These are phyloP conservation scores for Symbiodinium pilosum DNA, from an alignment of 73 alveolate genomes.

Conservation along the genomic window DNA sequence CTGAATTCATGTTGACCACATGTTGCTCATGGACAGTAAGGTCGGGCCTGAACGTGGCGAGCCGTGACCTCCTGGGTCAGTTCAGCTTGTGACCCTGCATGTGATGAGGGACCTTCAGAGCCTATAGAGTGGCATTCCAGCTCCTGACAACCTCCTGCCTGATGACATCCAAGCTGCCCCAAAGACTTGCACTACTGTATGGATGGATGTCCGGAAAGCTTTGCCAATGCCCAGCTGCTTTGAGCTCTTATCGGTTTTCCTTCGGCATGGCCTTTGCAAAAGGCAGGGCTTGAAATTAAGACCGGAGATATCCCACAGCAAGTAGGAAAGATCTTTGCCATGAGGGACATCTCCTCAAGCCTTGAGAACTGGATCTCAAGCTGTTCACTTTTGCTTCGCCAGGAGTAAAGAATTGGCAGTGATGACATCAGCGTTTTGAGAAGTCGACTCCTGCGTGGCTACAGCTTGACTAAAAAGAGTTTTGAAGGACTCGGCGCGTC, in stretches of 20 bases:
- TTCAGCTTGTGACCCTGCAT: background rate
- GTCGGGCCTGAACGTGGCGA: background rate
- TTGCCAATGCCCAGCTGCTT: background rate
- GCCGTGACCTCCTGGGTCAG: background rate
- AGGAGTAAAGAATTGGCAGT: too few species aligned
- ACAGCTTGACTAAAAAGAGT: background rate
- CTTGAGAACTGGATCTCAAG: too few species aligned
- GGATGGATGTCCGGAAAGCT: too few species aligned
- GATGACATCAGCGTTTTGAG: too few species aligned
- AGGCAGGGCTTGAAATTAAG: conserved; percentile 13
- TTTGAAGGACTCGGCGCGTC: background rate
- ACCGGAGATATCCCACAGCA: background rate
- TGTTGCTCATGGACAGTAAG: background rate
- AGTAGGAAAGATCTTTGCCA: background rate
- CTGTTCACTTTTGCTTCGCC: too few species aligned
- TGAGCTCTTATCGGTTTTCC: background rate
- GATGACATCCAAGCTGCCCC: background rate
- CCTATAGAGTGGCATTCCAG: background rate
- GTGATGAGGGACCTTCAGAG: background rate
- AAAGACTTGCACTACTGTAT: too few species aligned
- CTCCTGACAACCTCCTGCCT: background rate
- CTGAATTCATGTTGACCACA: too few species aligned
- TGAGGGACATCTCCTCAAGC: background rate
- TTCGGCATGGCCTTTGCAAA: background rate
- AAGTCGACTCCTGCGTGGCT: too few species aligned